Base-by-base conservation (phyloP, 2,329 filamentous ascomycete genomes). In the Trichophyton mentagrophytes region DNA sequence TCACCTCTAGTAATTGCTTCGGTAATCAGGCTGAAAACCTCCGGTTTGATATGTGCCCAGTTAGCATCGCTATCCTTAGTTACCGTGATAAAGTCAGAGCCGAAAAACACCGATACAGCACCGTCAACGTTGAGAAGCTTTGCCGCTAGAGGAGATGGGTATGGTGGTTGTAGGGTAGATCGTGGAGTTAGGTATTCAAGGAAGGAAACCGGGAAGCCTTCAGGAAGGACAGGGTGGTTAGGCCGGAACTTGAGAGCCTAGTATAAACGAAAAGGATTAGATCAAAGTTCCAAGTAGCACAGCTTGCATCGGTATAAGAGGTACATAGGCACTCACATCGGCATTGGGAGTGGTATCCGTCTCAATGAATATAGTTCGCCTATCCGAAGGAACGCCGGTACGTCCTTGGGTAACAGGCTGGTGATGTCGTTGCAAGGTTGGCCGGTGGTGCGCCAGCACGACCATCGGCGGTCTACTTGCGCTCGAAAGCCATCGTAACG, bases 11-110 rank as follows among this genome's bases (percentile, higher is more conserved):
- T 93, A 63, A 99, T 85, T 42, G 88, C 86, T 76, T 97, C 92
- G 57, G 90, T 97, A 73, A 99, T 96, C 63, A 97, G 79, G 64
- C 89, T 87, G 75, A 97, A 99, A 33, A 97, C 85, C 74, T 99
- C 93, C 1, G 93, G 92, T 69, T 93, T 93, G 69, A 99, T 85
- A 72, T 96, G 90, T 44, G 89, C 88, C 93, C 93, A 99, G 69
- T 91, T 89, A 2, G 87, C 88, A 66, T 93, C 88, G 65, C 85
- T 81, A 56, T 89, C 84, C 74, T 99, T 99, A 49, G 88, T 96
- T 40, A 99, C 87, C 11, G 93, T 99, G 75, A 99, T 97, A 78
- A 96, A 97, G 73, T 99, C 91, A 38, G 84, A 78, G 59, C 92
- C 93, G 75, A 95, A 96, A 76, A 97, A 97, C 22, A 99, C 88